Evolutionary conservation across 148 eudicot genomes (phyloP).

Genomic region (Oxyria digyna): DNA sequence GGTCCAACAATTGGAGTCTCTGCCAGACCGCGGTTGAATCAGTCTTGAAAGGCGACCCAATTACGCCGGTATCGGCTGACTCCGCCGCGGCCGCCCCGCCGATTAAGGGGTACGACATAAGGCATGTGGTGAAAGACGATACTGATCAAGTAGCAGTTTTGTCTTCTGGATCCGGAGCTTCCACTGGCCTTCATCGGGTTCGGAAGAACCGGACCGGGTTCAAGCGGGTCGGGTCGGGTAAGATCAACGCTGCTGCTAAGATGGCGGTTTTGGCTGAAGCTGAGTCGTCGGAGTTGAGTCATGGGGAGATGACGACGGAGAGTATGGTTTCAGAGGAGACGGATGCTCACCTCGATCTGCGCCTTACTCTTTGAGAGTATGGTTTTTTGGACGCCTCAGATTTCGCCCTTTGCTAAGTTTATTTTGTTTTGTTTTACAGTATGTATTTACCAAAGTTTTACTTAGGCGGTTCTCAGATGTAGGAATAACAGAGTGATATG

Average conservation of each 20-base stretch:
- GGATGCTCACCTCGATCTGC: conserved; percentile 11
- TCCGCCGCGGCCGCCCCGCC: conserved; percentile 36
- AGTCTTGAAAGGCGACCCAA: conserved; percentile 47
- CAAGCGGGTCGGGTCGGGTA: conserved; percentile 30
- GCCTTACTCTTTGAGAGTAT: conserved; percentile 23
- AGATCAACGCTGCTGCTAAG: not conserved
- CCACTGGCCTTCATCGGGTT: conserved; percentile 28
- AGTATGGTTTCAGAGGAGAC: conserved; percentile 25
- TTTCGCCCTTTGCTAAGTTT: not conserved
- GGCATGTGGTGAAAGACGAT: conserved; percentile 51
- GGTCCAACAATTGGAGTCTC: conserved; percentile 63
- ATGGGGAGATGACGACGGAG: conserved; percentile 21
- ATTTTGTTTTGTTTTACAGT: not conserved
- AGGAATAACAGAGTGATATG: not conserved
- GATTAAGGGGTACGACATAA: conserved; percentile 50
- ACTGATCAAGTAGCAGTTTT: not conserved
- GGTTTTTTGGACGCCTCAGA: conserved; percentile 6
- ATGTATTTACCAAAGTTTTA: not conserved
- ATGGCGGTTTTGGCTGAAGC: not conserved
- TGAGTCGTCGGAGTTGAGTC: conserved; percentile 39
- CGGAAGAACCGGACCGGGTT: conserved; percentile 32
- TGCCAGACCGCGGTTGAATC: conserved; percentile 64
- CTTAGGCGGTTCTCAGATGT: not conserved
- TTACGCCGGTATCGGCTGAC: conserved; percentile 32
- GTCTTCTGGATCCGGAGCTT: conserved; percentile 3